These are phyloP conservation scores for Aspergillus felis DNA, from an alignment of 2,329 filamentous ascomycete genomes.

Conservation along the genomic window DNA sequence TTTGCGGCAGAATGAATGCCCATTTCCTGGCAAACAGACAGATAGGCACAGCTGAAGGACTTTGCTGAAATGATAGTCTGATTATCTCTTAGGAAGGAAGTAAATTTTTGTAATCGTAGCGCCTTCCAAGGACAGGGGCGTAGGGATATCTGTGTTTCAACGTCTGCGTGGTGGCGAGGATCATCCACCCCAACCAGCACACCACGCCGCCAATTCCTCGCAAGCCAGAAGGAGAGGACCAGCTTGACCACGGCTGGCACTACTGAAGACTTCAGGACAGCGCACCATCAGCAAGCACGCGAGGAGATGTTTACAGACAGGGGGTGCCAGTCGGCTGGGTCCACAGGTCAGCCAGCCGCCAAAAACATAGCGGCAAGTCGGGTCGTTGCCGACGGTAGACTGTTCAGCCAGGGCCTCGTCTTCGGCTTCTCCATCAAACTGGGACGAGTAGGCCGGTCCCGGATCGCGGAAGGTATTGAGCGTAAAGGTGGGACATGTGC, in stretches of 20 bases:
- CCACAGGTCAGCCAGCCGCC: constrained; percentile 32
- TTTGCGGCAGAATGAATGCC: neutral
- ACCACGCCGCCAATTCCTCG: constrained; percentile 72
- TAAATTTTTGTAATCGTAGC: neutral
- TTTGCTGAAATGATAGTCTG: neutral
- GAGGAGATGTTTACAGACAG: constrained; percentile 81
- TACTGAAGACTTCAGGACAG: constrained; percentile 55
- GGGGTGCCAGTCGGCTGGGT: constrained; percentile 15
- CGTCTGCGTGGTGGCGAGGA: neutral
- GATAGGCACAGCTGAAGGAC: neutral
- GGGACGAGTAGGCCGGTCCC: constrained; percentile 16
- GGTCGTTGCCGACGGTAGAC: neutral
- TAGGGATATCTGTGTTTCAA: neutral
- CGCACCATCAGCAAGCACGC: constrained; percentile 72
- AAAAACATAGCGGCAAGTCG: constrained; percentile 26
- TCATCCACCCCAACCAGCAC: constrained; percentile 44
- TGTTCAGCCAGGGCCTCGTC: neutral
- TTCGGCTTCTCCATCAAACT: constrained; percentile 10
- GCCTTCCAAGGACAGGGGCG: neutral
- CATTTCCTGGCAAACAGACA: neutral
- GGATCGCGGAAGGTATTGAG: constrained; percentile 62
- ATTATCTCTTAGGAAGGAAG: too few relatives aligned
- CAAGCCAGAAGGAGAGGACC: constrained; percentile 44
- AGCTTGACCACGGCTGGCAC: constrained; percentile 51
- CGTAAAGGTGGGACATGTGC: constrained; percentile 80